Percentiles rank a stretch among this genome's conserved stretches.
Conservation (phyloP, 2,329 filamentous ascomycete species). For the Neofusicoccum cordaticola region DNA sequence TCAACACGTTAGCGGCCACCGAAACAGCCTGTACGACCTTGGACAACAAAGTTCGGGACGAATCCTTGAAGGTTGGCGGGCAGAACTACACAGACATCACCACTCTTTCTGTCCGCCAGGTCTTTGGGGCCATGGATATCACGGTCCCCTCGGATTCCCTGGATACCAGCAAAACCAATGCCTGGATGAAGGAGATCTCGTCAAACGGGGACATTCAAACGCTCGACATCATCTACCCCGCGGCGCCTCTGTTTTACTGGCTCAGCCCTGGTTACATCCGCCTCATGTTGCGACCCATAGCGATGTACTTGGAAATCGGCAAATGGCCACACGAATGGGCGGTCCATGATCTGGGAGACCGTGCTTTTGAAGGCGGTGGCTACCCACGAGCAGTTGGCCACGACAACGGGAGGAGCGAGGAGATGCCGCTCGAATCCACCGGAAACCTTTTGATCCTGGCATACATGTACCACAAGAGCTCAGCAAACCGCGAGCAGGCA, state of each 20-base stretch:
- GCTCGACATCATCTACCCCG: slow-evolving; percentile 43
- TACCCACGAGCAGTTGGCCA: slow-evolving; percentile 44
- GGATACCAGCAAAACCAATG: slow-evolving; percentile 30
- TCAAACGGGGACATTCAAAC: slow-evolving; percentile 46
- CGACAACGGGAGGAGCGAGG: slow-evolving; percentile 36
- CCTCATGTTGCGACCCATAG: slow-evolving; percentile 43
- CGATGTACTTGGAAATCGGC: slow-evolving; percentile 41
- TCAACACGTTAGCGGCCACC: slow-evolving; percentile 40
- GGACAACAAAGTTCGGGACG: slow-evolving; percentile 30
- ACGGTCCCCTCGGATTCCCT: slow-evolving; percentile 33
- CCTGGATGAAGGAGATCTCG: slow-evolving; percentile 45
- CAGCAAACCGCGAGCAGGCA: slow-evolving; percentile 36
- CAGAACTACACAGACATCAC: slow-evolving; percentile 43
- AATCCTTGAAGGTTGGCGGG: slow-evolving; percentile 32
- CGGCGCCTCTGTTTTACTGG: slow-evolving; percentile 43
- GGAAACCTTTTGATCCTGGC: slow-evolving; percentile 41
- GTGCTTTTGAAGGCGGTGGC: slow-evolving; percentile 12
- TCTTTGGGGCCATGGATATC: slow-evolving; percentile 42
- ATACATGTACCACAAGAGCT: slow-evolving; percentile 37
- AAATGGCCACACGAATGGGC: slow-evolving; percentile 37
- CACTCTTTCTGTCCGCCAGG: slow-evolving; percentile 41
- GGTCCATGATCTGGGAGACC: slow-evolving; percentile 41
- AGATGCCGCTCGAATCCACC: slow-evolving; percentile 44
- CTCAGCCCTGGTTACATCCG: slow-evolving; percentile 44
- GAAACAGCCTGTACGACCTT: slow-evolving; percentile 31